A percentile compares a stretch with the other conserved stretches of the same genome.
Conservation (phyloP, 2,329 filamentous ascomycete species). For the Curvularia eragrostidis region DNA sequence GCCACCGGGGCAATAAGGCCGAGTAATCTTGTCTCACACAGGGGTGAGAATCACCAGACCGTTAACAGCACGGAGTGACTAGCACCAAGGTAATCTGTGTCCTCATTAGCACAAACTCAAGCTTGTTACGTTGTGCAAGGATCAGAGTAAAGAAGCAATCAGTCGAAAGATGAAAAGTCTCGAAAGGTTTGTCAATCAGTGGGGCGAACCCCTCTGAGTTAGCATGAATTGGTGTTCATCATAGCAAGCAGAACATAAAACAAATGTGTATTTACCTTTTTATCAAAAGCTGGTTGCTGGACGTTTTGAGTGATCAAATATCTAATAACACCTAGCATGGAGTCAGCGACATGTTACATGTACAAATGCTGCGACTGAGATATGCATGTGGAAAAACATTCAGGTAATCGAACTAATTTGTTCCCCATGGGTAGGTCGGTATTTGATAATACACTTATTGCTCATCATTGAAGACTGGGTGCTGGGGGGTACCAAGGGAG, state of each 20-base stretch:
- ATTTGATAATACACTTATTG: conserved; percentile 51
- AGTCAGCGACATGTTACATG: conserved; percentile 20
- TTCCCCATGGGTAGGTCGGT: conserved; percentile 48
- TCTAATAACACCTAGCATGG: conserved; percentile 11
- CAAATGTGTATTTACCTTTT: conserved; percentile 21
- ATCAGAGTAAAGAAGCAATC: conserved; percentile 26
- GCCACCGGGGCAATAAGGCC: not conserved
- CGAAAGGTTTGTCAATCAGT: conserved; percentile 46
- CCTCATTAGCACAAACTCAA: conserved; percentile 15
- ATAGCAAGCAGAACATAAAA: conserved; percentile 25
- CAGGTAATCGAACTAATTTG: conserved; percentile 52
- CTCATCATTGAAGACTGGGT: conserved; percentile 41
- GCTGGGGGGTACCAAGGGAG: conserved; percentile 7
- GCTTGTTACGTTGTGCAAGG: not conserved
- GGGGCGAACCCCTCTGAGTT: conserved; percentile 45
- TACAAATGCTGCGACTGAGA: conserved; percentile 3
- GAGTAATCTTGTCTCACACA: not conserved
- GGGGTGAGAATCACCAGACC: not conserved
- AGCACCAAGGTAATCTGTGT: not conserved
- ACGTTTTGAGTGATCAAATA: not conserved
- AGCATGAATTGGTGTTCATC: conserved; percentile 51
- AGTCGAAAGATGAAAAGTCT: conserved; percentile 52
- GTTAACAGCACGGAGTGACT: not conserved
- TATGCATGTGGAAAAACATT: conserved; percentile 25
- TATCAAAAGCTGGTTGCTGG: not conserved